Base-by-base conservation (phyloP, 2,329 filamentous ascomycete genomes). In the Paraphaeosphaeria minitans region DNA sequence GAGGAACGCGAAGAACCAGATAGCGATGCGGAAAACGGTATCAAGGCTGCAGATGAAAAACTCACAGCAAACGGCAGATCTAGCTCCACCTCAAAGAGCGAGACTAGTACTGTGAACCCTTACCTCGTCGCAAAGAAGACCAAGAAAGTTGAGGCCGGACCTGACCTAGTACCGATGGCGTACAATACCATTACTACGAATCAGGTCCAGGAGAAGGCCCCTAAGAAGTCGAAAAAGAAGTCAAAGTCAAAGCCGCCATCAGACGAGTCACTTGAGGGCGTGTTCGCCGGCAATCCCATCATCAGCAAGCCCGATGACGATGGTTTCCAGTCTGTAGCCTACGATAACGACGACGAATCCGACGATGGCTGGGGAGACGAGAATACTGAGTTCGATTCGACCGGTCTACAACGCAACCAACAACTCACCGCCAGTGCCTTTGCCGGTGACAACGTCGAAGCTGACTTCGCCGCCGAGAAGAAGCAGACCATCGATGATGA, bases 381-480 rank as follows among this genome's bases (percentile, higher is more conserved):
- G 50, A 77, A 80, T 35, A 75, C 80, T 51, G 72, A 73, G 24
- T 74, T 76, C 35, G 74, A 80, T 33, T 76, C 75, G 70, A 59
- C 77, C 75, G 52, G 66, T 53, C 71, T 81, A 13, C 72, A 79
- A 53, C 80, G 80, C 67, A 84, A 86, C 67, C 82, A 84, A 61
- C 86, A 88, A 41, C 86, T 96, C 58, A 88, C 96, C 57, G 88
- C 90, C 62, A 85, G 88, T 65, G 93, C 92, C 4, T 97, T 99
- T 75, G 94, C 93, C 2, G 93, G 92, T 43, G 76, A 93, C 68
- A 91, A 97, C 73, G 91, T 96, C 1, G 87, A 90, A 9, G 86
- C 85, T 47, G 88, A 93, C 41, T 99, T 98, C 72, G 85, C 86
- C 57, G 83, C 83, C 39, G 93, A 98, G 73, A 98, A 98, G 79